These are phyloP conservation scores for Pleurotus cornucopiae DNA, from an alignment of 768 basidiomycete species.

Conservation along the genomic window DNA sequence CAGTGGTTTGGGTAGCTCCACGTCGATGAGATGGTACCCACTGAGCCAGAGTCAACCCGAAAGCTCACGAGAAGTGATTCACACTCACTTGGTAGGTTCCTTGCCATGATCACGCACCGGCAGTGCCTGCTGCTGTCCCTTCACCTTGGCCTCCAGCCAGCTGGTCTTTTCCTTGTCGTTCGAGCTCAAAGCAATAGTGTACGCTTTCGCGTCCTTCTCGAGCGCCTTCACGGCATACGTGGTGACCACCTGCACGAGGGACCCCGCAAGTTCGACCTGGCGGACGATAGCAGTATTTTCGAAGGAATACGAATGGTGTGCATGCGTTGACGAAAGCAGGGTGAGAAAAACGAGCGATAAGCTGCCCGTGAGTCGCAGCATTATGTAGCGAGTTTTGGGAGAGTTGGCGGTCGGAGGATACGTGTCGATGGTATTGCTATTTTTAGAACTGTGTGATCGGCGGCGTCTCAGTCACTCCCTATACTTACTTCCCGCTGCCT, in stretches of 20 bases:
- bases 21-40: conserved; percentile 51
- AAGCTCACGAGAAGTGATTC: background rate
- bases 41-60: conserved; percentile 18
- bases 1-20: conserved; percentile 60
- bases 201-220: conserved; percentile 53
- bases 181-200: conserved; percentile 63
- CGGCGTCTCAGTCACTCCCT: too few relatives aligned
- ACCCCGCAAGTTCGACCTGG: conserved; percentile 84
- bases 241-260: conserved; percentile 84
- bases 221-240: conserved; percentile 81
- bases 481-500: too few relatives aligned
- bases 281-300: conserved; percentile 90
- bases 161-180: conserved; percentile 65
- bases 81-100: conserved; percentile 49
- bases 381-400: conserved; percentile 20
- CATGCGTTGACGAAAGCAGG: conserved; percentile 33
- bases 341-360: conserved; percentile 44
- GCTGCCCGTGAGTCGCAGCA: conserved; percentile 44
- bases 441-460: conserved; percentile 12
- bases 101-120: conserved; percentile 43
- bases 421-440: conserved; percentile 23
- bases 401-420: conserved; percentile 13
- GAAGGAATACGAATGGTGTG: conserved; percentile 46
- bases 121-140: conserved; percentile 59
- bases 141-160: conserved; percentile 78